Evolutionary conservation across 2,329 filamentous ascomycete species (phyloP).

Genomic region (Remersonia thermophila): DNA sequence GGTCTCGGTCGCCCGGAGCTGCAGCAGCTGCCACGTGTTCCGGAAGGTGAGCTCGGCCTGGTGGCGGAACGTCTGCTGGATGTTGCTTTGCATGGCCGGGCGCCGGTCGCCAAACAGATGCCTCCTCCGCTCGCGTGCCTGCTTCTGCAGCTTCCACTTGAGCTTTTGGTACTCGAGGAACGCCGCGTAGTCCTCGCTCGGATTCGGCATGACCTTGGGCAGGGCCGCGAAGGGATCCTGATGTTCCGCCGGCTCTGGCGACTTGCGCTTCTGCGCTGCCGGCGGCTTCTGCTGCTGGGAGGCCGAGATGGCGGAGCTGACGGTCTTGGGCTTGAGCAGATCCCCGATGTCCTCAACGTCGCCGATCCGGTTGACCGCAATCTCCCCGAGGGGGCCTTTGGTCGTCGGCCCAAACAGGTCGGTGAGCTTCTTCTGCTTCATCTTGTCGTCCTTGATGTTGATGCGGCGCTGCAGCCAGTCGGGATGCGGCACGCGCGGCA

Average conservation of each 20-base stretch:
- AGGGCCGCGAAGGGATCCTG: constrained; percentile 71
- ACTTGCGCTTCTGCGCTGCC: constrained; percentile 56
- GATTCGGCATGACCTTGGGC: constrained; percentile 71
- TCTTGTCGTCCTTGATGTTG: constrained; percentile 87
- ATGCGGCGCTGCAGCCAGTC: constrained; percentile 95
- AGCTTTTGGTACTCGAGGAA: constrained; percentile 93
- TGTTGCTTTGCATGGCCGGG: constrained; percentile 49
- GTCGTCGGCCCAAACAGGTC: constrained; percentile 55
- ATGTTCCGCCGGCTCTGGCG: constrained; percentile 53
- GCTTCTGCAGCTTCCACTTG: constrained; percentile 97
- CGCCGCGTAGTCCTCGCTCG: constrained; percentile 73
- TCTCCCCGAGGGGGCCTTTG: constrained; percentile 61
- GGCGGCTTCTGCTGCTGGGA: constrained; percentile 47
- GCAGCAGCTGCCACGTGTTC: constrained; percentile 88
- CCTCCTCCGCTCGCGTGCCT: constrained; percentile 70
- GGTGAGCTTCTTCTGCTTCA: constrained; percentile 98
- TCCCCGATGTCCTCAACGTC: constrained; percentile 77
- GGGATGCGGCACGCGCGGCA: constrained; percentile 83
- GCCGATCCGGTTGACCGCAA: constrained; percentile 38
- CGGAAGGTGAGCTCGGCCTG: constrained; percentile 84
- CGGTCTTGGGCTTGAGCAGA: constrained; percentile 51
- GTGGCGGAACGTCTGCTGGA: constrained; percentile 68
- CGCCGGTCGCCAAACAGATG: constrained; percentile 87
- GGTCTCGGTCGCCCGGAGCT: constrained; percentile 69
- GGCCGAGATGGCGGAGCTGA: constrained; percentile 39